Base-by-base conservation (phyloP, 768 basidiomycete species). In the Mrakia blollopis region DNA sequence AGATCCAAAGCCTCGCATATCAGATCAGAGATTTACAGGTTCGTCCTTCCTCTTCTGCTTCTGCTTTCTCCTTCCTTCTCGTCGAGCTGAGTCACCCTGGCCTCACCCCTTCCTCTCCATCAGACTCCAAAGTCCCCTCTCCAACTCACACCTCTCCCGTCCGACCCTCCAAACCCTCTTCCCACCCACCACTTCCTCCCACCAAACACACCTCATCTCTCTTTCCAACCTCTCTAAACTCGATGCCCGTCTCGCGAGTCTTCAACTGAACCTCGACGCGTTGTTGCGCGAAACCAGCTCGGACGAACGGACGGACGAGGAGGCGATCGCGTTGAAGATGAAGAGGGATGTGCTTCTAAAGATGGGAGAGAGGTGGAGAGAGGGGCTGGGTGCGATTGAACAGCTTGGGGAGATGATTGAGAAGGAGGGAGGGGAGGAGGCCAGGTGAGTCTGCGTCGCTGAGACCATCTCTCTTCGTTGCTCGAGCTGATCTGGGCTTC, bases 101-200 rank as follows among this genome's bases (percentile, higher is more conserved):
- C 18, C 18, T n/a, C 65, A n/a, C 63, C 30, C 18, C 37, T 3
- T 18, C 16, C 6, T 8, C 39, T 9, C 1, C 25, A 13, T 16
- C 25, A 68, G 65, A 41, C 65, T 68, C 7, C 65, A 68, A 37
- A 37, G 35, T 18, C 39, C 65, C 37, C 23, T 14, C 25, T 23
- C 65, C 9, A 41, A 13, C 65, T 0, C 65, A 2, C 65, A 68
- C 39, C 65, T 68, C 65, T 68, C 65, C 23, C 65, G 65, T 0
- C 65, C 65, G 13, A 68, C 65, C 39, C 25, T 68, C 7, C 65
- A 68, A 44, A 68, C 35, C 18, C 65, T 68, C 18, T 68, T 68
- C n/a, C 65, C 65, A 5, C 16, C 65, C 3, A 44, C 65, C 3
- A 68, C 13, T 23, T 68, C 65, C 21, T 39, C 65, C 21, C 39